Evolutionary conservation across 768 basidiomycete genomes (phyloP).

Genomic region (Xanthoconium stramineum): DNA sequence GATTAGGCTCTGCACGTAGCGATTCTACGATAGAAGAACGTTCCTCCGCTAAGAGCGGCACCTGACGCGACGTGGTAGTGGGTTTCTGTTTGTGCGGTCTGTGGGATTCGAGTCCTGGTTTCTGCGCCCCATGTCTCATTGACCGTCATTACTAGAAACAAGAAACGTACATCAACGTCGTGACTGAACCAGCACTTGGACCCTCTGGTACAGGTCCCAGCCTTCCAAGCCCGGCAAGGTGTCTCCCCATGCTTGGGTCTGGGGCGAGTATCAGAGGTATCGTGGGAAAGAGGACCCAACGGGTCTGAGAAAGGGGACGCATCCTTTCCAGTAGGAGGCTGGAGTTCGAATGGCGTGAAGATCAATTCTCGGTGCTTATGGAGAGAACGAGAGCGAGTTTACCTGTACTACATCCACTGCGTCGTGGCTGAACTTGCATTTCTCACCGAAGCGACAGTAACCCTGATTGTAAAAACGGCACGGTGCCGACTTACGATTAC

Average conservation of each 20-base stretch:
- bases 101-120: neutral
- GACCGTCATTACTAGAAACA: neutral
- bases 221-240: conserved; percentile 34
- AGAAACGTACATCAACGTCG: conserved; percentile 28
- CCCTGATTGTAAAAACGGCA: conserved; percentile 26
- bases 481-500: conserved; percentile 5
- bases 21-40: neutral
- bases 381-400: neutral
- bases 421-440: conserved; percentile 26
- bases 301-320: neutral
- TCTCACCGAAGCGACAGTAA: conserved; percentile 25
- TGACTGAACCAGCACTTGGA: conserved; percentile 36
- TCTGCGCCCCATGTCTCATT: conserved; percentile 7
- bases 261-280: conserved; percentile 15
- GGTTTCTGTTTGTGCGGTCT: neutral
- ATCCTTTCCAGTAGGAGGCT: neutral
- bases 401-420: conserved; percentile 4
- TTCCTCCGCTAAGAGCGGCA: neutral
- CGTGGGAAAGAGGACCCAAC: neutral
- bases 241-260: conserved; percentile 21
- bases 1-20: neutral
- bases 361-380: neutral
- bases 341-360: neutral
- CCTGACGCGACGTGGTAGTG: neutral
- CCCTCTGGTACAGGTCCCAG: conserved; percentile 37